Base-by-base conservation (phyloP, 208 protist species). In the Zelonia costaricensis region DNA sequence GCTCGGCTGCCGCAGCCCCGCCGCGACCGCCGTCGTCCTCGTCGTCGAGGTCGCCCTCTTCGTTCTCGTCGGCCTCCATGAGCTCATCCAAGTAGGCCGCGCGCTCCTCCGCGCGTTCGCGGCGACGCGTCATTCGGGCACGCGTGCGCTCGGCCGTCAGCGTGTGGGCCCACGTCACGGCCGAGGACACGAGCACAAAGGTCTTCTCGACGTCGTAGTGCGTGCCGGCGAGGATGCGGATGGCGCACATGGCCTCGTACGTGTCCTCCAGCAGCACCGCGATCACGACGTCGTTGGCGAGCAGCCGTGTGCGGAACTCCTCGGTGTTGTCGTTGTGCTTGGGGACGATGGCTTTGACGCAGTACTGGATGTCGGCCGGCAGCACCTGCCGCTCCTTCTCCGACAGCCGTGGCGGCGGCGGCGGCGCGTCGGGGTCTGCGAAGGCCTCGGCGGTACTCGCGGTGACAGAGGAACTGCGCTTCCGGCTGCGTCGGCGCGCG, bases 121-220 rank as follows among this genome's bases (percentile, higher is more conserved):
- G 60, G 42, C 54, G 64, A 4, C 76, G 80, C 40, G 64, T 76
- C 10, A 62, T 62, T 6, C 69, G 68, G 9, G 63, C 80, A 15
- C 57, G 31, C 12, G 89, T 76, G 7, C 69, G 76, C 45, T 89
- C 84, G 25, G 85, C 61, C 18, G 48, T 60, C 36, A 86, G 60
- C 12, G 89, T 95, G 65, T 92, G 76, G 10, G 86, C 70, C 90
- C 92, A 97, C 40, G 88, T 93, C 28, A 96, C 60, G 2, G 79
- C 73, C 18, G 84, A 94, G 1, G 90, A 95, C 10, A 97, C 83
- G 20, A 97, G 73, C 40, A 97, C 87, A 70, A 96, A 96, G 7
- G 88, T 95, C 73, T 97, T 97, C 54, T 94, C 86, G 31, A 93
- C 88, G 31, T 96, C 82, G 71, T 93, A 97, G 67, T 92, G 83